These are phyloP conservation scores for Penicillium sp. DNA, from an alignment of 2,329 filamentous ascomycete species.

Conservation along the genomic window DNA sequence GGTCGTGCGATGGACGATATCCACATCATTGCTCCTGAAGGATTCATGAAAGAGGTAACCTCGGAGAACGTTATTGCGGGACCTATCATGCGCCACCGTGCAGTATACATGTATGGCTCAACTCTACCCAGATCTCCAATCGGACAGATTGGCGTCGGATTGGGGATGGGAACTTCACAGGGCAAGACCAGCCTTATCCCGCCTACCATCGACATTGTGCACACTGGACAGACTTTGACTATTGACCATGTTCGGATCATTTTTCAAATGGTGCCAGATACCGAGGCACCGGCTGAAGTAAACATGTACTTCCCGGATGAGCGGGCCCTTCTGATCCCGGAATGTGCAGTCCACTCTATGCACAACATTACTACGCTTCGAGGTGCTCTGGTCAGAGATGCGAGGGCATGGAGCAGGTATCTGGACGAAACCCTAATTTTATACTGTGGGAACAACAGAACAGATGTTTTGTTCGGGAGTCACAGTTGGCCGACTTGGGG, in stretches of 20 bases:
- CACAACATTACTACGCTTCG: conserved; percentile 46
- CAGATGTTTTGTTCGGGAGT: conserved; percentile 37
- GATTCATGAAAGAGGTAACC: no score
- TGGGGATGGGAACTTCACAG: no score
- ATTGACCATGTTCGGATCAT: conserved; percentile 39
- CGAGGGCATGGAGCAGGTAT: conserved; percentile 8
- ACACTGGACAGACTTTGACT: conserved; percentile 32
- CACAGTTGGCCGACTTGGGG: conserved; percentile 46
- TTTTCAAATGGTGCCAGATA: conserved; percentile 44
- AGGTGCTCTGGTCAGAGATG: conserved; percentile 30
- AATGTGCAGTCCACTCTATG: conserved; percentile 41
- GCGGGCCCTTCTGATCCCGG: conserved; percentile 39
- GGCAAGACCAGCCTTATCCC: no score
- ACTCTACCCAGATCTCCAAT: no score
- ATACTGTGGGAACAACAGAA: conserved; percentile 23
- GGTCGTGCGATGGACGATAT: no score
- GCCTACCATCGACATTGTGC: no score
- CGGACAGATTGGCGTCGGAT: no score
- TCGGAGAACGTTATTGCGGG: no score
- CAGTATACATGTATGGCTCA: no score
- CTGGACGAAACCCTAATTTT: conserved; percentile 33
- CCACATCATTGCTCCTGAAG: no score
- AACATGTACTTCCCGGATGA: conserved; percentile 43
- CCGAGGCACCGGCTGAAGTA: conserved; percentile 46
- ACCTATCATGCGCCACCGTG: no score